Percentiles rank a stretch among this genome's conserved stretches.
phyloP scores from a whole-genome alignment of 208 protist genomes.

The Trypanosomatidae sp. region DNA sequence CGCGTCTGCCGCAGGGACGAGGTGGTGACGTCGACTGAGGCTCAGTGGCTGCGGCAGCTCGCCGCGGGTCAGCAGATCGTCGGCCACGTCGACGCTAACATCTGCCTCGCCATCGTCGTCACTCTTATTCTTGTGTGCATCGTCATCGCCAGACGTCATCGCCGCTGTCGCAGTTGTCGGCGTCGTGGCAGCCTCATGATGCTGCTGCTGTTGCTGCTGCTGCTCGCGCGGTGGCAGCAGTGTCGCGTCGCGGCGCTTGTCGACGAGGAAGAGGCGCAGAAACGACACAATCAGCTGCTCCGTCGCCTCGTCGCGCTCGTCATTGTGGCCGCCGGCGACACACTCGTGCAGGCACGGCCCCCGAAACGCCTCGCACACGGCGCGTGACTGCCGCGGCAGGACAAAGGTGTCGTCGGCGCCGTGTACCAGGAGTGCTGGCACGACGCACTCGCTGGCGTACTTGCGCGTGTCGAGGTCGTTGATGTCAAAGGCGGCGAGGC shows the following conservation, averaged over 20 bases:
- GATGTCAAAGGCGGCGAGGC: slow-evolving; percentile 89
- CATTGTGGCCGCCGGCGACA: slow-evolving; percentile 88
- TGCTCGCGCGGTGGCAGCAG: neutral
- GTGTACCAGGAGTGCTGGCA: slow-evolving; percentile 88
- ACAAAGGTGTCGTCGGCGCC: slow-evolving; percentile 89
- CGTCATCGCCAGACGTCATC: too few species aligned
- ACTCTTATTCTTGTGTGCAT: too few species aligned
- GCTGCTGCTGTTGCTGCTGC: slow-evolving; percentile 2
- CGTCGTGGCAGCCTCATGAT: neutral
- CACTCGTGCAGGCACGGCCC: slow-evolving; percentile 54
- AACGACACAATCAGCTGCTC: slow-evolving; percentile 52
- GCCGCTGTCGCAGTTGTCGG: too few species aligned
- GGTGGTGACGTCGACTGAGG: too few species aligned
- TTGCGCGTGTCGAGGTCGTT: slow-evolving; percentile 78
- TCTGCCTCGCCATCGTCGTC: too few species aligned
- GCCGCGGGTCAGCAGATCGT: too few species aligned
- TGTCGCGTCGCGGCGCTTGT: slow-evolving; percentile 22
- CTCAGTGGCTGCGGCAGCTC: too few species aligned
- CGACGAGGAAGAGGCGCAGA: slow-evolving; percentile 65
- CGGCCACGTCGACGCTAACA: too few species aligned
- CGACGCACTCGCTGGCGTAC: slow-evolving; percentile 63
- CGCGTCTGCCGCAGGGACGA: too few species aligned
- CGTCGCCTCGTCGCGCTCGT: slow-evolving; percentile 35
- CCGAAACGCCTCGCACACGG: slow-evolving; percentile 36
- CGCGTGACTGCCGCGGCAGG: slow-evolving; percentile 51